phyloP scores from a whole-genome alignment of 495 filamentous ascomycete species.

The Talaromyces ruber region DNA sequence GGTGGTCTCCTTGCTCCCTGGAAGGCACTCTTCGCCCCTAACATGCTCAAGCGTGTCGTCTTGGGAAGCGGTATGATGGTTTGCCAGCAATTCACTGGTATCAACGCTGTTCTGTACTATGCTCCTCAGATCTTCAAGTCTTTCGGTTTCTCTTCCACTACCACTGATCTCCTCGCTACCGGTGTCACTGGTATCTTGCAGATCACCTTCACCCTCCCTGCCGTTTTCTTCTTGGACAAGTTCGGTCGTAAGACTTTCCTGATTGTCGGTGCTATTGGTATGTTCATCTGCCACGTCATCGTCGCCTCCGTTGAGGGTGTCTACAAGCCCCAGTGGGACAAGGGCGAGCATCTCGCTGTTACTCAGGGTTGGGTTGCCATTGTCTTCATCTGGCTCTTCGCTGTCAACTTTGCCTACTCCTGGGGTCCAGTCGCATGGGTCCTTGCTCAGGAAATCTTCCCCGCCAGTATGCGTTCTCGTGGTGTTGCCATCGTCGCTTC shows the following conservation, averaged over 20 bases:
- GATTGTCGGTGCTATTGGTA: constrained; percentile 61
- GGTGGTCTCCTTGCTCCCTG: constrained; percentile 48
- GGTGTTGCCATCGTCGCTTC: constrained; percentile 33
- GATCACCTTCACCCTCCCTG: constrained; percentile 61
- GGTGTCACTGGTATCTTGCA: constrained; percentile 70
- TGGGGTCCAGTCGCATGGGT: constrained; percentile 41
- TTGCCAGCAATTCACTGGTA: constrained; percentile 60
- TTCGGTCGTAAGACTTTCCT: constrained; percentile 70
- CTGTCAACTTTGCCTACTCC: constrained; percentile 35
- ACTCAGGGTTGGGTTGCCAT: constrained; percentile 32
- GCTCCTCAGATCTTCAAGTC: constrained; percentile 35
- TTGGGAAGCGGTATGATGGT: constrained; percentile 40
- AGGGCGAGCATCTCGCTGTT: constrained; percentile 14
- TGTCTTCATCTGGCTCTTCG: constrained; percentile 37
- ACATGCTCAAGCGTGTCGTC: constrained; percentile 58
- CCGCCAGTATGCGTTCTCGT: constrained; percentile 34
- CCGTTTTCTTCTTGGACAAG: constrained; percentile 66
- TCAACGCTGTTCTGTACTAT: constrained; percentile 57
- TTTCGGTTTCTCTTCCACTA: constrained; percentile 29
- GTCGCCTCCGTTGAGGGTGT: constrained; percentile 32
- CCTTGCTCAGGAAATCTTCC: constrained; percentile 36
- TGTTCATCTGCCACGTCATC: constrained; percentile 52
- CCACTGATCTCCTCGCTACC: constrained; percentile 60
- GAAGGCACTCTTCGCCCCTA: constrained; percentile 41
- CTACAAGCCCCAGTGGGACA: constrained; percentile 21